A percentile compares a stretch with the other conserved stretches of the same genome.
These are phyloP conservation scores for Saccharomycopsis oosterbeekiorum DNA, from an alignment of 805 yeast species.

Conservation along the genomic window DNA sequence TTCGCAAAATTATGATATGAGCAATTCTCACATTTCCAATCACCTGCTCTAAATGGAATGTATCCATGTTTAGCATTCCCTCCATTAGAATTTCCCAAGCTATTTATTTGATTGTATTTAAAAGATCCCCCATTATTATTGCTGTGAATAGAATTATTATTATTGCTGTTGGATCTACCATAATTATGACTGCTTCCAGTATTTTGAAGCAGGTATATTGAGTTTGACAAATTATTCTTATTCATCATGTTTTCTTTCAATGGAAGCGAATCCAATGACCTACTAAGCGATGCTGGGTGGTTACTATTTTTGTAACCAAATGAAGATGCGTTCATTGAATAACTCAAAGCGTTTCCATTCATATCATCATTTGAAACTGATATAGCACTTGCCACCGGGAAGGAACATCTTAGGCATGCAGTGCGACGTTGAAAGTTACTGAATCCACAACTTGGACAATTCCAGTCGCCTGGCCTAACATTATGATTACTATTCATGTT, in stretches of 20 bases:
- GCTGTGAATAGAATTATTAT: constrained; percentile 1
- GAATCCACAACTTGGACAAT: constrained; percentile 93
- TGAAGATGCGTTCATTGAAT: constrained; percentile 4
- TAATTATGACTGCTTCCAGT: constrained; percentile 8
- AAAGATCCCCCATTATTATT: background rate
- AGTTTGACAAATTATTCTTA: background rate
- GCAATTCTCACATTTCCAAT: constrained; percentile 86
- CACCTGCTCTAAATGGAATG: constrained; percentile 95
- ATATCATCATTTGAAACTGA: constrained; percentile 29
- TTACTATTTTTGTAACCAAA: background rate
- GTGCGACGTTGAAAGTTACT: constrained; percentile 90
- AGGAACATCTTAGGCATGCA: constrained; percentile 87
- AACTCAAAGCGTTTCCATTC: constrained; percentile 2
- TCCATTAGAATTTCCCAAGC: constrained; percentile 1
- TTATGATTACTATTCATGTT: constrained; percentile 40
- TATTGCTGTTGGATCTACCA: constrained; percentile 1
- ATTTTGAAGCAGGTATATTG: background rate
- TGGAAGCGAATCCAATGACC: background rate
- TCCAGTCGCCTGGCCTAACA: constrained; percentile 93
- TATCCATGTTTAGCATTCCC: constrained; percentile 15
- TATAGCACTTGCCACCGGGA: constrained; percentile 69
- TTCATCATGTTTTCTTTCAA: background rate
- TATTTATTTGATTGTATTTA: constrained; percentile 19
- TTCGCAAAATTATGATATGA: constrained; percentile 89
- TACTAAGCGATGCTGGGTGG: background rate